phyloP scores from a whole-genome alignment of 345 rosid genomes.

The Populus pruinosa region DNA sequence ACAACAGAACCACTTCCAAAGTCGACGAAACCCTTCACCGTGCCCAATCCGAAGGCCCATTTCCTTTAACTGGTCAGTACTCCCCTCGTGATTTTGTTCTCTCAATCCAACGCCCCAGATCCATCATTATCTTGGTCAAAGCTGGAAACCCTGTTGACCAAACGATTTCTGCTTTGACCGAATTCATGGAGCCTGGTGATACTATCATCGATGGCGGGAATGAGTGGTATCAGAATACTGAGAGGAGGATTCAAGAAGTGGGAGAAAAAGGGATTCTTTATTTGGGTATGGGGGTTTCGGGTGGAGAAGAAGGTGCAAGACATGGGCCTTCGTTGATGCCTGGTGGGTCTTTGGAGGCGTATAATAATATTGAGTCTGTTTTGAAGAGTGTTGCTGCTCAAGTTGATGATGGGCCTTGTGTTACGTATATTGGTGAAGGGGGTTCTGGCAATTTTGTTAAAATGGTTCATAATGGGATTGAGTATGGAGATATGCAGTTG shows the following conservation, averaged over 20 bases:
- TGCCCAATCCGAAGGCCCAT: slow-evolving; percentile 59
- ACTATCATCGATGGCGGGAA: slow-evolving; percentile 93
- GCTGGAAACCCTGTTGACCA: slow-evolving; percentile 93
- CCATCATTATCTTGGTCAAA: slow-evolving; percentile 90
- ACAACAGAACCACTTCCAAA: slow-evolving; percentile 83
- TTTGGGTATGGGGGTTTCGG: slow-evolving; percentile 95
- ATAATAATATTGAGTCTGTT: slow-evolving; percentile 62
- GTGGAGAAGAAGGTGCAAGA: slow-evolving; percentile 96
- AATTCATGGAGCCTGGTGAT: slow-evolving; percentile 77
- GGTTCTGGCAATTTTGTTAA: slow-evolving; percentile 98
- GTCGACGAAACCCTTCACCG: slow-evolving; percentile 86
- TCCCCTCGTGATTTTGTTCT: slow-evolving; percentile 84
- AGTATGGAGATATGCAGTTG: slow-evolving; percentile 97
- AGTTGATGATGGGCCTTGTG: slow-evolving; percentile 98
- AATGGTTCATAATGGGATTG: slow-evolving; percentile 99
- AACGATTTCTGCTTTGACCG: slow-evolving; percentile 75
- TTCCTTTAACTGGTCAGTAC: slow-evolving; percentile 74
- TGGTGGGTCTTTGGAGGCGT: slow-evolving; percentile 78
- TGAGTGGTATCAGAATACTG: slow-evolving; percentile 94
- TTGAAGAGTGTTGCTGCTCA: slow-evolving; percentile 84
- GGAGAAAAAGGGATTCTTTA: slow-evolving; percentile 58
- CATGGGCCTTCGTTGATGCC: slow-evolving; percentile 94
- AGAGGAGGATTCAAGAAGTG: slow-evolving; percentile 69
- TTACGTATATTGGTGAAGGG: slow-evolving; percentile 88
- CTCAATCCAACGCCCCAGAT: slow-evolving; percentile 80